Evolutionary conservation across 805 yeast genomes (phyloP), one percentile per base, ranked within the genome.

Genomic region (Starmerella tilneyi): DNA sequence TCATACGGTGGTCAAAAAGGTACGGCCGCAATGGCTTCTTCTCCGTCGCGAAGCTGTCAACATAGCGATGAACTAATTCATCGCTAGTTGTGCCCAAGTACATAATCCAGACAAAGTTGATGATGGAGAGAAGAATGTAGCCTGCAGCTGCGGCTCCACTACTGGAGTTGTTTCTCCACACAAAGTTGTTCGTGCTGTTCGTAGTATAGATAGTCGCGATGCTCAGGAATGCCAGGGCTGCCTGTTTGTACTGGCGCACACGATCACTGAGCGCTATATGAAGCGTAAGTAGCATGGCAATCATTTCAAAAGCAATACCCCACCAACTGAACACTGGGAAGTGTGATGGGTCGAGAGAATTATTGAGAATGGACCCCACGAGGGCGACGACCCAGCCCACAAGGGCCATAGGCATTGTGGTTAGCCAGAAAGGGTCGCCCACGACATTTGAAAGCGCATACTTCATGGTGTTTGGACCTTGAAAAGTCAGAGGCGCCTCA

Each of bases 281-380:
- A 69, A 55, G 33, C 72, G 70, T 48, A 74, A 70, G 60, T 5
- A 76, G 54, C 17, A 82, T 70, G 33, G 84, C 54, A 24, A 84
- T 50, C 17, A 86, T 67, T 63, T 89, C 79, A 59, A 76, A 92
- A 2, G 82, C 88, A 5, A 92, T 63, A 1, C 94, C 94, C 98
- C 98, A 92, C 98, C 98, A 89, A 4, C 92, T 76, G 63, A 89
- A 82, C 52, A 76, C 75, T 1, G 96, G 96, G 59, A 81, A 84
- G 5, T 63, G 53, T 13, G 64, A 62, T 21, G 55, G 46, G 16
- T 62, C 60, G 15, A 38, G 41, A 22, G 46, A 49, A 15, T 69
- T 69, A 6, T 76, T 61, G 1, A 82, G 78, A 16, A 83, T 77
- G 13, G 94, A 83, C 2, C 96, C 96, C 2, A 81, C 94, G 44